These are phyloP conservation scores for Populus nigra DNA, from an alignment of 345 rosid species.

Conservation along the genomic window DNA sequence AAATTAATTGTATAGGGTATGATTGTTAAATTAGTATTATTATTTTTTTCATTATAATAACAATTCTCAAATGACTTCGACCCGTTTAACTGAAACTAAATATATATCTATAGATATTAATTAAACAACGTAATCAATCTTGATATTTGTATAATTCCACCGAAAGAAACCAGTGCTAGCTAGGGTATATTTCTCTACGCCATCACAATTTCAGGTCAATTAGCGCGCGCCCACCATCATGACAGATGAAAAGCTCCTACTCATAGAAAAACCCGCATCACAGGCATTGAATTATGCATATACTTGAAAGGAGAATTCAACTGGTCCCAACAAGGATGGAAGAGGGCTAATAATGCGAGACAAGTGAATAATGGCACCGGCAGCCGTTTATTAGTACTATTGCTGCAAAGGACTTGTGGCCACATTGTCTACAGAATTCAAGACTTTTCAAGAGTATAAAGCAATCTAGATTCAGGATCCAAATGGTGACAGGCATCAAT, in stretches of 20 bases:
- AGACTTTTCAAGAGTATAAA: not conserved
- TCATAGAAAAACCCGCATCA: not conserved
- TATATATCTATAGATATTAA: no score
- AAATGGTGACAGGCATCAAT: not conserved
- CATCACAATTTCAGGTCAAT: not conserved
- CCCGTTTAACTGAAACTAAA: no score
- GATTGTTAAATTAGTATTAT: no score
- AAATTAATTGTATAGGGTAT: no score
- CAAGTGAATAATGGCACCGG: not conserved
- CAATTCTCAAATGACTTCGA: no score
- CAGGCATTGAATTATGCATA: not conserved
- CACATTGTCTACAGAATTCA: not conserved
- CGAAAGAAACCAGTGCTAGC: not conserved
- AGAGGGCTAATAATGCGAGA: not conserved
- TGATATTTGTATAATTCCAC: no score
- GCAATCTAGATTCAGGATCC: not conserved
- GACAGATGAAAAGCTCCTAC: not conserved
- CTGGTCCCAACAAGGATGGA: not conserved
- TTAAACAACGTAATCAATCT: no score
- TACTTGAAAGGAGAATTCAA: not conserved
- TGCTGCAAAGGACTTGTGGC: not conserved
- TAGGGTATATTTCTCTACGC: not conserved
- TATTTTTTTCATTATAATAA: no score
- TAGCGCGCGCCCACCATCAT: not conserved
- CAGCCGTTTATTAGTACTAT: not conserved